These are phyloP conservation scores for Chionographis japonica DNA, from an alignment of 106 monocot genomes.

Conservation along the genomic window DNA sequence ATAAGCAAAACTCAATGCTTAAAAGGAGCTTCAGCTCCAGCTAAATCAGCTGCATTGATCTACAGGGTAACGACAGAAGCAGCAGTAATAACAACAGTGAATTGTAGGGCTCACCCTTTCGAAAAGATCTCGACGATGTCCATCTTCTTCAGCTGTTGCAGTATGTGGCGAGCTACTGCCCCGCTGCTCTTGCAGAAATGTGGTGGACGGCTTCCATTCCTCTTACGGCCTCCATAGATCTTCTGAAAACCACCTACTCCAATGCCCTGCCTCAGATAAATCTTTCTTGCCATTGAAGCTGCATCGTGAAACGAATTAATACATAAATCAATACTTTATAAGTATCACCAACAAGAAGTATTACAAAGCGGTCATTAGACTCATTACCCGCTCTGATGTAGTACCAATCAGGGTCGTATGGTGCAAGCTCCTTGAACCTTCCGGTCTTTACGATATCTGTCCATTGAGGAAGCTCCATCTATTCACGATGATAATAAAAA, in stretches of 20 bases:
- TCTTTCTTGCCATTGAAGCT: constrained; percentile 26
- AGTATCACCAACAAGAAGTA: no score
- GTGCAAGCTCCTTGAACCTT: constrained; percentile 20
- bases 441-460: constrained; percentile 19
- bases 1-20: no score
- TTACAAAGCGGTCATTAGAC: neutral
- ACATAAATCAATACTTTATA: no score
- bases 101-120: constrained; percentile 4
- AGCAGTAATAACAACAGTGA: neutral
- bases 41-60: no score
- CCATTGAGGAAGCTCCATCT: constrained; percentile 20
- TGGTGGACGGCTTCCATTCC: constrained; percentile 20
- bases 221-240: constrained; percentile 22
- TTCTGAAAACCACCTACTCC: constrained; percentile 24
- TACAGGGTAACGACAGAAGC: no score
- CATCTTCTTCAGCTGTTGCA: constrained; percentile 19
- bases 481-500: no score
- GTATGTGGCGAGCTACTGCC: constrained; percentile 17
- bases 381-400: constrained; percentile 21
- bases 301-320: neutral
- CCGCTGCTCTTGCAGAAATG: constrained; percentile 28
- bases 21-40: no score
- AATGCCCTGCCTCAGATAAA: constrained; percentile 21
- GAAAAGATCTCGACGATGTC: constrained; percentile 6
- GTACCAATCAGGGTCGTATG: constrained; percentile 25